Conservation (phyloP, 164 flowering plant genomes). For the Vitis rotundifolia region DNA sequence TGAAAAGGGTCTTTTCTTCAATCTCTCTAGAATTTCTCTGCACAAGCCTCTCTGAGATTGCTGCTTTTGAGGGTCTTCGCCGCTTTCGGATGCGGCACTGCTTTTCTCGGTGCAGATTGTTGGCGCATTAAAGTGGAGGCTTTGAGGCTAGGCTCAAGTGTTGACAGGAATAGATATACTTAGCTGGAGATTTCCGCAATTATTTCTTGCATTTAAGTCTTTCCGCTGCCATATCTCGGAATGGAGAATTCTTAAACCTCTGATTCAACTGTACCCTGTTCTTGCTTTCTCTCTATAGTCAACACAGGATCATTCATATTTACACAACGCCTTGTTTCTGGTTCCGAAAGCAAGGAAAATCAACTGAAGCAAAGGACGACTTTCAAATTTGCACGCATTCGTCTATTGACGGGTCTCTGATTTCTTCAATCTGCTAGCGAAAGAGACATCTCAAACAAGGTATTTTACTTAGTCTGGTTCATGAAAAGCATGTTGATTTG, state of each 20-base stretch:
- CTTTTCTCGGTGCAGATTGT: constrained; percentile 16
- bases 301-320: too few relatives aligned
- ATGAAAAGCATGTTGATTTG: too few relatives aligned
- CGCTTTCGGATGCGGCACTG: constrained; percentile 28
- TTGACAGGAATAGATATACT: constrained; percentile 6
- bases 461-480: not conserved
- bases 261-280: too few relatives aligned
- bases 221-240: constrained; percentile 20
- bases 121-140: constrained; percentile 35
- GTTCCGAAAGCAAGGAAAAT: not conserved
- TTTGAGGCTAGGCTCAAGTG: not conserved
- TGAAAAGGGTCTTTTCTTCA: constrained; percentile 14
- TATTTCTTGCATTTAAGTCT: constrained; percentile 34
- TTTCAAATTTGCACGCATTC: not conserved
- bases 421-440: constrained; percentile 7
- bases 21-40: constrained; percentile 4
- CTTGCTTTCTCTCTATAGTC: too few relatives aligned
- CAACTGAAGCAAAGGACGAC: not conserved
- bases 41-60: not conserved
- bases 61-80: constrained; percentile 31
- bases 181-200: constrained; percentile 20
- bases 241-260: constrained; percentile 22
- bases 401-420: not conserved
- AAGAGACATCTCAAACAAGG: constrained; percentile 31
- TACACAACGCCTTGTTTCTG: not conserved